Evolutionary conservation across 108 stramenopile genomes (phyloP), one percentile per base, ranked within the genome.

Genomic region (Skeletonema potamos): DNA sequence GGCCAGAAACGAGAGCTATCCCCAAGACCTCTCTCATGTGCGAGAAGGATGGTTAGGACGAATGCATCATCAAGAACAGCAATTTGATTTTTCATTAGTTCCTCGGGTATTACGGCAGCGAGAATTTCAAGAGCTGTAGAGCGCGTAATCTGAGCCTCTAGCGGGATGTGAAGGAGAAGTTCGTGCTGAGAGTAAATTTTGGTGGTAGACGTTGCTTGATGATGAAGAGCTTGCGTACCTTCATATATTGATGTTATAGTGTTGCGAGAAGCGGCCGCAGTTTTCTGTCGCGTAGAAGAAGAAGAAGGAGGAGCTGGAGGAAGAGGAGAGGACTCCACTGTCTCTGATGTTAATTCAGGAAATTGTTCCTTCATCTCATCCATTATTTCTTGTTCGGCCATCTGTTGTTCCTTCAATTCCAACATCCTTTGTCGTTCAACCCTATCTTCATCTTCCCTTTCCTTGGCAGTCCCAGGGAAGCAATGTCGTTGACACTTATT

Each of bases 61-160:
- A 81, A 74, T 9, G 85, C 90, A 78, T 94, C 93, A 58, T 94
- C 90, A 26, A 94, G 73, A 59, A 87, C 86, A 17, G 68, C 72
- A 4, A 82, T 29, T 28, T 54, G 54, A 15, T 68, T 17, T 12
- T 22, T 34, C n/a, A 17, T 60, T 3, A 81, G 63, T 64, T 87
- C 87, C 5, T 64, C 54, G 8, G 90, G 86, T 28, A 91, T 12
- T 4, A n/a, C n/a, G n/a, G n/a, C n/a, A n/a, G n/a, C n/a, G n/a
- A 94, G 73, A 5, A 85, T 90, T 2, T 87, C 83, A 29, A 94
- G 54, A 1, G 93, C 93, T 2, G 70, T 69, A 28, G 62, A 65
- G 58, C 93, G 87, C 7, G 93, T 94, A 67, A 94, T 91, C 85
- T 94, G 93, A 27, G 76, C 86, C 26, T 74, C 65, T 0, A 94